Base-by-base conservation (phyloP, 1,139 yeast species). In the Yamadazyma epiphylla region DNA sequence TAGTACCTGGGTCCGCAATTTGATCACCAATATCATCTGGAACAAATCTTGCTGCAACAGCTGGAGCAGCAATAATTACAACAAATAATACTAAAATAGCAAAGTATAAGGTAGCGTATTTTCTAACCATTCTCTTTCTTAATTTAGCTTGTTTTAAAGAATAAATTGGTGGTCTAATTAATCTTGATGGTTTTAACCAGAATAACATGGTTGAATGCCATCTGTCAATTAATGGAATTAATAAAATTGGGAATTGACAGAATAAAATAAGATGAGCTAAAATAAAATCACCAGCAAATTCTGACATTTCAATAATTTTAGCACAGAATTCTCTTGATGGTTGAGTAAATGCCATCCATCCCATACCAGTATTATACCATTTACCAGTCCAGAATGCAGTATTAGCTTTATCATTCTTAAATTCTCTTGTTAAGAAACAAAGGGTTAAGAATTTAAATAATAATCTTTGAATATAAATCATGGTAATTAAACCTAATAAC, bases 351-450 rank as follows among this genome's bases (percentile, higher is more conserved):
- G 97, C 96, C 79, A 85, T 81, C 80, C 85, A 82, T 41, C 98
- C 98, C 67, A 91, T 69, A 54, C 95, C 94, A 42, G 87, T 71
- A 41, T 94, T 89, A 63, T 89, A 87, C 99, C 99, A 91, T 64
- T 89, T 89, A 74, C 99, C 99, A 40, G 95, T 84, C 99, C 99
- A 91, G 91, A 94, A 91, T 17, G 98, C 97, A 49, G 95, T 82
- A 68, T 91, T 91, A 26, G 98, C 75, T 58, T 84, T 89, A 63
- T 94, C 98, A 51, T 87, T 89, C 79, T 89, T 91, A 72, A 88
- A 89, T 67, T 91, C 99, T 71, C 99, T 82, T 31, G 98, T 89
- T 58, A 91, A 74, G 64, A 80, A 67, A 45, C 77, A 63, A 35
- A 83, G 66, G 13, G 96, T 85, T 71, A 91, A 70, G 51, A 85